A percentile compares a stretch with the other conserved stretches of the same genome.
Conservation (phyloP, 2,329 filamentous ascomycete species). For the Cadophora malorum region DNA sequence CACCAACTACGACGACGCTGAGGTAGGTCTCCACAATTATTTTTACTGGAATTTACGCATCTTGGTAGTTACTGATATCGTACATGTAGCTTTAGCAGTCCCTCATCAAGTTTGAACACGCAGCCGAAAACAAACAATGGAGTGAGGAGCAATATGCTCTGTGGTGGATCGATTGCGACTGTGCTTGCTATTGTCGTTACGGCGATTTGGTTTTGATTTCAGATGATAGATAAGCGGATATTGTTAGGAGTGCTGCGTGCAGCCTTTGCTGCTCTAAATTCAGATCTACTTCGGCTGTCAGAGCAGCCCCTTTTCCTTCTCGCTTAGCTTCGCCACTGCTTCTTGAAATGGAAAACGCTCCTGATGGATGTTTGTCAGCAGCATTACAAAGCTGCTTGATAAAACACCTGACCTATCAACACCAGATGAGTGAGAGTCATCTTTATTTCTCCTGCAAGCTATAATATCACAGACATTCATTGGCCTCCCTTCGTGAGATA, state of each 20-base stretch:
- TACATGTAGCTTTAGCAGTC: background rate
- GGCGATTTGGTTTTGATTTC: background rate
- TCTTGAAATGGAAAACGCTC: background rate
- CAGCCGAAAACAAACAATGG: background rate
- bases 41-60: background rate
- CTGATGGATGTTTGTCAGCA: background rate
- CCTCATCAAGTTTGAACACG: background rate
- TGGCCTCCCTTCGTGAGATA: no score
- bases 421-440: no score
- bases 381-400: no score
- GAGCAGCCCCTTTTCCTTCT: background rate
- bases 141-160: background rate
- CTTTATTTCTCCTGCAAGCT: no score
- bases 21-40: background rate
- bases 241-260: no score
- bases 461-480: no score
- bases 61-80: background rate
- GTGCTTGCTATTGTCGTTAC: background rate
- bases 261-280: no score
- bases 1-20: background rate
- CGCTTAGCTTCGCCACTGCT: background rate
- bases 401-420: no score
- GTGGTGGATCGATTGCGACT: background rate
- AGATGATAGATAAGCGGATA: no score
- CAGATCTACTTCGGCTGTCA: no score